Evolutionary conservation across 2,329 filamentous ascomycete genomes (phyloP), one percentile per base, ranked within the genome.

Genomic region (Pseudogymnoascus verrucosus): DNA sequence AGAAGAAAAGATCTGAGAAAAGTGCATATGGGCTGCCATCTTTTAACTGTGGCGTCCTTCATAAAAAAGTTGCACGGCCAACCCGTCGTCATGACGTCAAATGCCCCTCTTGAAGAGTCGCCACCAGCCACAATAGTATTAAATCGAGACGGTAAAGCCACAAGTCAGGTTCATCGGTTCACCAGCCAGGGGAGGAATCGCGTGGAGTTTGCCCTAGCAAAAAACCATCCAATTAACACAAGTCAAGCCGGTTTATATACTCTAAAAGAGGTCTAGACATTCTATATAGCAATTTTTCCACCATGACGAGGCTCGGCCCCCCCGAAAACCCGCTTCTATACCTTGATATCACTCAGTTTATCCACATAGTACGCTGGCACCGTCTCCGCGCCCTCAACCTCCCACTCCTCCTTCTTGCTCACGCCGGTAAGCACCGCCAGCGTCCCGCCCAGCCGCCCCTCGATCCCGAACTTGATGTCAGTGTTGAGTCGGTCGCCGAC

Each of bases 391-490:
- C 84, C 85, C 63, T 86, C 80, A 19, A 84, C 87, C 70, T 92
- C 82, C 79, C 93, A 91, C 64, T 97, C 89, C 63, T 89, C 89
- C 76, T 93, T 91, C 76, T 89, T 89, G 71, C 84, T 88, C 14
- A 99, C 93, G 14, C 95, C 95, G 0, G 93, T 97, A 75, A 96
- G 78, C 4, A 99, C 95, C 40, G 89, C 91, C 69, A 99, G 77
- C 0, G 95, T 98, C 0, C 95, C 95, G 16, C 95, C 95, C 28
- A 99, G 82, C 68, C 89, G 88, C 0, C 93, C 93, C 73, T 98
- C 89, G 67, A 97, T 84, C 3, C 95, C 95, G 74, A 99, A 99
- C 74, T 90, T 87, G 74, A 99, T 98, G 76, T 99, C 95, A 0
- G 95, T 99, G 75, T 98, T 90, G 67, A 96, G 79, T 31, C 95